Evolutionary conservation across 306 rosid species (phyloP), one percentile per base, ranked within the genome.

Genomic region (Quercus ilex): DNA sequence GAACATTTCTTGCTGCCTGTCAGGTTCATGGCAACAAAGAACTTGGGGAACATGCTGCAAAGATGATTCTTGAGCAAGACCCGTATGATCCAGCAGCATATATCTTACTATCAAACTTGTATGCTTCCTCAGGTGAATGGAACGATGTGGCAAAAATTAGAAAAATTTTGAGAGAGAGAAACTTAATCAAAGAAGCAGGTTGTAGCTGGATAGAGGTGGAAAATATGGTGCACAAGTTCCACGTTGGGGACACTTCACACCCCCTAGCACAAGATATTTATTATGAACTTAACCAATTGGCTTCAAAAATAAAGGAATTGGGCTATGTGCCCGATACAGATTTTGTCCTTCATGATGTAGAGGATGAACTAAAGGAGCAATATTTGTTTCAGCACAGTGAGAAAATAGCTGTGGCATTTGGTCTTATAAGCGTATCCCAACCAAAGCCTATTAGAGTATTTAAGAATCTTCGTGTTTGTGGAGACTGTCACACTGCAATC

Each of bases 311-410:
- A 74, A 90, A 83, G 82, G 83, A 80, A 10, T 5, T 83, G 77
- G 92, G 94, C 21, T 88, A 90, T 85, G 78, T 80, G 71, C 92
- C 91, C 5, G 72, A 88, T 68, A 83, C 87, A 49, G 87, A 83
- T 76, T 88, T 88, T 80, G 94, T 88, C 67, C 92, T 90, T 83
- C 92, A 90, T 76, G 92, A 88, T 56, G 91, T 90, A 79, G 91
- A 88, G 80, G 92, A 90, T 59, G 89, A 88, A 46, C 89, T 72
- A 35, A 90, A 90, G 83, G 92, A 86, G 64, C 91, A 83, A 26
- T 85, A 75, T 78, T 85, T 90, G 68, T 88, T 88, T 79, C 92
- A 90, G 43, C 94, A 90, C 63, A 86, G 91, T 76, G 92, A 90
- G 81, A 90, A 88, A 88, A 81, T 90, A 78, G 91, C 94, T 35